Percentiles rank a stretch among this genome's conserved stretches.
phyloP scores from a whole-genome alignment of 2,329 filamentous ascomycete genomes.

The Diaporthe eres region DNA sequence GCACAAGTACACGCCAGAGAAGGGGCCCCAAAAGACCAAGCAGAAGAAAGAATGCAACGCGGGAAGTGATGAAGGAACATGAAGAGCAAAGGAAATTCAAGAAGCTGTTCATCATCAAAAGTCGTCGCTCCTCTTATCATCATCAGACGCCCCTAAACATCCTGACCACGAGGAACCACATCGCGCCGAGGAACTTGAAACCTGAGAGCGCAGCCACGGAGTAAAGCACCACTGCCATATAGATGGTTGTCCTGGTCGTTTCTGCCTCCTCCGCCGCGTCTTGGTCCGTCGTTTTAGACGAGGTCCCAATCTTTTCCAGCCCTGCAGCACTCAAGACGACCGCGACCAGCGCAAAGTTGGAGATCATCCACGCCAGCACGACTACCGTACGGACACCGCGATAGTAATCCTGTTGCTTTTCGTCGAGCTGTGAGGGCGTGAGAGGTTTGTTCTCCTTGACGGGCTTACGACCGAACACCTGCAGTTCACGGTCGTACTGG shows the following conservation, averaged over 20 bases:
- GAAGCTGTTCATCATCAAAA: slow-evolving; percentile 15
- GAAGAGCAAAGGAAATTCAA: slow-evolving; percentile 27
- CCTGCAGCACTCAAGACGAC: slow-evolving; percentile 90
- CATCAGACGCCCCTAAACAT: slow-evolving; percentile 80
- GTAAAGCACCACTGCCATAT: slow-evolving; percentile 90
- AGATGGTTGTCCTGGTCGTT: slow-evolving; percentile 76
- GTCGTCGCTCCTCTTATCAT: slow-evolving; percentile 25
- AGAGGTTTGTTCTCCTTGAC: slow-evolving; percentile 77
- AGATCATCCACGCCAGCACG: slow-evolving; percentile 96
- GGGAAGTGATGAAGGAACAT: slow-evolving; percentile 12
- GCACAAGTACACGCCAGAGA: slow-evolving; percentile 12
- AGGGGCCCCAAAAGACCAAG: slow-evolving; percentile 5
- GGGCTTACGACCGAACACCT: slow-evolving; percentile 80
- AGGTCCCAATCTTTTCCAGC: slow-evolving; percentile 72
- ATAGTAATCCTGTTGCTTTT: slow-evolving; percentile 98
- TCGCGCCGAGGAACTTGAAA: slow-evolving; percentile 88
- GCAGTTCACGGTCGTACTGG: slow-evolving; percentile 90
- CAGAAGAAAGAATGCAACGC: slow-evolving; percentile 1
- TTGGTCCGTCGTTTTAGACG: slow-evolving; percentile 2
- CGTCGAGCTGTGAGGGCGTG: slow-evolving; percentile 69
- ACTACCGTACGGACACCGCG: slow-evolving; percentile 93
- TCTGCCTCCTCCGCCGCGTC: slow-evolving; percentile 58
- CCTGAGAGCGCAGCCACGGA: slow-evolving; percentile 86
- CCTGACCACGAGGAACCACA: slow-evolving; percentile 93
- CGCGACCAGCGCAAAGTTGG: slow-evolving; percentile 89